A percentile compares a stretch with the other conserved stretches of the same genome.
These are phyloP conservation scores for Mrakiaceae sp. DNA, from an alignment of 1,284 basidiomycete genomes.

Conservation along the genomic window DNA sequence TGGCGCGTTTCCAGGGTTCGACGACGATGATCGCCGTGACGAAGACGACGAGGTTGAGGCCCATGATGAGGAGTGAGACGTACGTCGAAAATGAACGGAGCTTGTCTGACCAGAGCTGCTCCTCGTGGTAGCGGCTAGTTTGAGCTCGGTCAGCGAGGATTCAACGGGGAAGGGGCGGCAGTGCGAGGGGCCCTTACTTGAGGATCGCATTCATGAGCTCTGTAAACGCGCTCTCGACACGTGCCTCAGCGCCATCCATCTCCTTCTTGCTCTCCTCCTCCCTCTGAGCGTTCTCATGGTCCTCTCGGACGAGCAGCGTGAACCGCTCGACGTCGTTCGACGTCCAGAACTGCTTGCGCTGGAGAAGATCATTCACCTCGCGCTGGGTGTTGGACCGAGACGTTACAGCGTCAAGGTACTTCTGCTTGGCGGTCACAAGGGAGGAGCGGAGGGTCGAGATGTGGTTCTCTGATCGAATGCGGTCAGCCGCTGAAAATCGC, in stretches of 20 bases:
- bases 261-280: slow-evolving; percentile 56
- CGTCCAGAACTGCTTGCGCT: slow-evolving; percentile 70
- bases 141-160: not conserved
- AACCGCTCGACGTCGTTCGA: slow-evolving; percentile 70
- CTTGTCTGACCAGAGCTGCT: slow-evolving; percentile 96
- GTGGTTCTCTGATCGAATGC: slow-evolving; percentile 24
- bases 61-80: slow-evolving; percentile 68
- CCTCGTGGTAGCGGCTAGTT: slow-evolving; percentile 71
- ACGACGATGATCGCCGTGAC: slow-evolving; percentile 73
- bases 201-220: slow-evolving; percentile 76
- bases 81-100: slow-evolving; percentile 86
- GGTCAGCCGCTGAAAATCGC: not conserved
- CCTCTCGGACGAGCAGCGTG: slow-evolving; percentile 71
- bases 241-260: slow-evolving; percentile 56
- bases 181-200: slow-evolving; percentile 15
- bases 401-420: slow-evolving; percentile 61
- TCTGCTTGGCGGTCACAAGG: slow-evolving; percentile 55
- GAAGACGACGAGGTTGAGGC: slow-evolving; percentile 78
- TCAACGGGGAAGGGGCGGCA: not conserved
- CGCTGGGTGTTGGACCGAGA: slow-evolving; percentile 68
- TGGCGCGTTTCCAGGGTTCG: slow-evolving; percentile 77
- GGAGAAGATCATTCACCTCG: slow-evolving; percentile 79
- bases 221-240: slow-evolving; percentile 72
- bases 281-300: slow-evolving; percentile 68
- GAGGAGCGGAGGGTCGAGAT: slow-evolving; percentile 47